Evolutionary conservation across 139 green algal species (phyloP).

Genomic region (Astrephomene gubernaculifera): DNA sequence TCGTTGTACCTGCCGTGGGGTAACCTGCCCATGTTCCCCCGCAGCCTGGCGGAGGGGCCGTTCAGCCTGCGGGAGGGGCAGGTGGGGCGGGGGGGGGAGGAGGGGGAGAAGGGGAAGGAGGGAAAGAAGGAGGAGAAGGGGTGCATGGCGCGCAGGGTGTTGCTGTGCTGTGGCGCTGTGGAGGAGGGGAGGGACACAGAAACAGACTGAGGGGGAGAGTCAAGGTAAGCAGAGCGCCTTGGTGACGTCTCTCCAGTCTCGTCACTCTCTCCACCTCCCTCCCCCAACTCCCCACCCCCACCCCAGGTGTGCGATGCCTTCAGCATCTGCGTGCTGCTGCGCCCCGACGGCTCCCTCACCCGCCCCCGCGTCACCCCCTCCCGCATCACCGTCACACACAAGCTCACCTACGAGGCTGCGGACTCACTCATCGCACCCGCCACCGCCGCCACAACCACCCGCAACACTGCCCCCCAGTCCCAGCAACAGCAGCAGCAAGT

Average conservation of each 20-base stretch:
- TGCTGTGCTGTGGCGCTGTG: no score
- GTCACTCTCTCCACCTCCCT: background rate
- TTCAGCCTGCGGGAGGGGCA: slow-evolving; percentile 78
- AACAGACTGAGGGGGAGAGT: no score
- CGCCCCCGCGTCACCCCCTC: slow-evolving; percentile 54
- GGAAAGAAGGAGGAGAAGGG: no score
- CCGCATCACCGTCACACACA: slow-evolving; percentile 62
- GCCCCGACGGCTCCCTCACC: slow-evolving; percentile 66
- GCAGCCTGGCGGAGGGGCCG: slow-evolving; percentile 73
- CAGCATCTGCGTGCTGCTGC: slow-evolving; percentile 68
- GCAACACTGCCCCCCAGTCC: no score
- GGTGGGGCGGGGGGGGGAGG: background rate
- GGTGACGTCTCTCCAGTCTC: background rate
- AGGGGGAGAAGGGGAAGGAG: no score
- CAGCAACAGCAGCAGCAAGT: no score
- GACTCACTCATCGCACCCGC: slow-evolving; percentile 71
- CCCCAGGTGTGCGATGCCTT: slow-evolving; percentile 62
- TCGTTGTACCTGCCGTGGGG: slow-evolving; percentile 88
- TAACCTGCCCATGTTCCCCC: slow-evolving; percentile 88
- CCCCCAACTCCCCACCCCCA: background rate
- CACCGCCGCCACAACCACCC: no score
- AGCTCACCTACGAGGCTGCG: slow-evolving; percentile 83
- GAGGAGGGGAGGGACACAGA: no score
- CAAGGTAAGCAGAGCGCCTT: no score
- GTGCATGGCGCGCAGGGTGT: no score